Conservation (phyloP, 1,284 basidiomycete genomes). For the Macrocybe sp. region DNA sequence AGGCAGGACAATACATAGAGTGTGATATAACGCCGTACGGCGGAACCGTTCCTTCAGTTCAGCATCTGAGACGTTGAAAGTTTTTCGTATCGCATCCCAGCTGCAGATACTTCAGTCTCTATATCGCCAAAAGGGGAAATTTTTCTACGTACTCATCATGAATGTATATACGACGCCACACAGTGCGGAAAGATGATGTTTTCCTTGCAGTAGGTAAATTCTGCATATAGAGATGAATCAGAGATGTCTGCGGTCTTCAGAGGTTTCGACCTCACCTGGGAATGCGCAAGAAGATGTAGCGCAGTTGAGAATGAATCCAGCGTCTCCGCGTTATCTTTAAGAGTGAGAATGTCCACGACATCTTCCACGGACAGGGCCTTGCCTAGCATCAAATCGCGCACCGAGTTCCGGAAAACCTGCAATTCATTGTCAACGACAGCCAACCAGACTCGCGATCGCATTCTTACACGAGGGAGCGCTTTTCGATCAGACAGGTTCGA, state of each 20-base stretch:
- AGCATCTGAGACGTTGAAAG: slow-evolving; percentile 63
- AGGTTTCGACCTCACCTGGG: slow-evolving; percentile 36
- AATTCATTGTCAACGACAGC: not conserved
- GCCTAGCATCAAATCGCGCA: slow-evolving; percentile 64
- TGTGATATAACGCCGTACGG: slow-evolving; percentile 64
- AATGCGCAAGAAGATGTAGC: slow-evolving; percentile 54
- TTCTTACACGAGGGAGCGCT: slow-evolving; percentile 42
- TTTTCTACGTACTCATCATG: slow-evolving; percentile 68
- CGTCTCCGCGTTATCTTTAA: slow-evolving; percentile 59
- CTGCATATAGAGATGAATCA: slow-evolving; percentile 26
- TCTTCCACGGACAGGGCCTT: slow-evolving; percentile 67
- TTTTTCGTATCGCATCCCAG: slow-evolving; percentile 68
- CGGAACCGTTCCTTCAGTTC: slow-evolving; percentile 64
- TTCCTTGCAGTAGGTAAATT: slow-evolving; percentile 66
- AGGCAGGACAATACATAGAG: slow-evolving; percentile 46
- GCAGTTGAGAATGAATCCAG: slow-evolving; percentile 63
- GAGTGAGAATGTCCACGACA: slow-evolving; percentile 61
- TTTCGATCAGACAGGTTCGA: slow-evolving; percentile 37
- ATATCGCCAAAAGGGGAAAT: slow-evolving; percentile 2
- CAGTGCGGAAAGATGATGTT: slow-evolving; percentile 61
- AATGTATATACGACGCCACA: slow-evolving; percentile 86
- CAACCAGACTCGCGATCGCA: not conserved
- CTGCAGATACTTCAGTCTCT: slow-evolving; percentile 31
- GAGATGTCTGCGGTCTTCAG: not conserved
- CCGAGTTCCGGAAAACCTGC: slow-evolving; percentile 55